phyloP scores from a whole-genome alignment of 306 rosid genomes.

The Fragaria iinumae region DNA sequence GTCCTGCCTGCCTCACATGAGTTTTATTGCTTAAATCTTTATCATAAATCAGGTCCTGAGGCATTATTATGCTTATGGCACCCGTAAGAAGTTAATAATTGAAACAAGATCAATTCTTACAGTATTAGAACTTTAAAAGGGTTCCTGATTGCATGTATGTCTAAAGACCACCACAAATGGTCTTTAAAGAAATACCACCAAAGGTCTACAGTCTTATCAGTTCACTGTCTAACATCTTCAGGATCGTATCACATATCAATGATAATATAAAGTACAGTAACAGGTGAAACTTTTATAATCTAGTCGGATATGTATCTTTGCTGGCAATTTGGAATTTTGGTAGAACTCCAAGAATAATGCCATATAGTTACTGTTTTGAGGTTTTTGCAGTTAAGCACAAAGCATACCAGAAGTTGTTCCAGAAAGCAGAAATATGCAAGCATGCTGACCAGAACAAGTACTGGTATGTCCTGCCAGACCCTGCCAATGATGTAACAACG shows the following conservation, averaged over 20 bases:
- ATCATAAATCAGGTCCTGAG: neutral
- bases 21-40: neutral
- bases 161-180: neutral
- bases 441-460: constrained; percentile 84
- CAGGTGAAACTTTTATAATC: neutral
- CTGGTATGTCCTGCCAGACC: constrained; percentile 77
- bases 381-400: constrained; percentile 13
- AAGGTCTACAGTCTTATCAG: neutral
- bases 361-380: neutral
- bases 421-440: constrained; percentile 91
- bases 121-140: neutral
- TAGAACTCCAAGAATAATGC: neutral
- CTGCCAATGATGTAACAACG: constrained; percentile 43
- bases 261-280: neutral
- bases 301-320: neutral
- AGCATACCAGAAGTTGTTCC: constrained; percentile 87
- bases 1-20: neutral
- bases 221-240: neutral
- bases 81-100: neutral
- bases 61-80: constrained; percentile 2
- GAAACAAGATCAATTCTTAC: neutral
- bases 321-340: neutral
- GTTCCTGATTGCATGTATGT: constrained; percentile 2
- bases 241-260: neutral
- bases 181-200: neutral